A percentile compares a stretch with the other conserved stretches of the same genome.
Conservation (phyloP, 805 yeast genomes). For the Grigorovia yakushimaensis region DNA sequence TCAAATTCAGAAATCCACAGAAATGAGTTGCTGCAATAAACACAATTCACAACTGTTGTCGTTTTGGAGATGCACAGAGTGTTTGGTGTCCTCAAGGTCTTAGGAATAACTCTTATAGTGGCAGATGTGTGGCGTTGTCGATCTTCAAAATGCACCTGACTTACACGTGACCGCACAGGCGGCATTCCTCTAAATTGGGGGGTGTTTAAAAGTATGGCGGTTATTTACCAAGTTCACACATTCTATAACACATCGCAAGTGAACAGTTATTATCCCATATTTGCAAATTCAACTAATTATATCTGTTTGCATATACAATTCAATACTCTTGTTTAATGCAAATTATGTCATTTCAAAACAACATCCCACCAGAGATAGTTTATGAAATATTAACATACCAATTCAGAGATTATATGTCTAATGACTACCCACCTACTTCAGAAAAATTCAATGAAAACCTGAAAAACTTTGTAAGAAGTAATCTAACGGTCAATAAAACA, state of each 20-base stretch:
- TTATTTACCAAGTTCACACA: not conserved
- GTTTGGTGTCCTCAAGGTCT: too few relatives aligned
- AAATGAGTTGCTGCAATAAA: too few relatives aligned
- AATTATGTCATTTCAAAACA: not conserved
- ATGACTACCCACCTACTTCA: slow-evolving; percentile 42
- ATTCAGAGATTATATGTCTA: slow-evolving; percentile 40
- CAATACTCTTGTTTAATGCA: too few relatives aligned
- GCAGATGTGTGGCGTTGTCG: too few relatives aligned
- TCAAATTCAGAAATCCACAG: too few relatives aligned
- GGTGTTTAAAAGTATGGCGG: not conserved
- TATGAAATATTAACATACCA: slow-evolving; percentile 46
- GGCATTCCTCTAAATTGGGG: not conserved
- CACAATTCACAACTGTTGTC: too few relatives aligned
- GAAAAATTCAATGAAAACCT: slow-evolving; percentile 35
- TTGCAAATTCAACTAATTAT: too few relatives aligned
- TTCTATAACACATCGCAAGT: too few relatives aligned
- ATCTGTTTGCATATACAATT: too few relatives aligned
- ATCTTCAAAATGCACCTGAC: not conserved
- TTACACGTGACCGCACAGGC: not conserved
- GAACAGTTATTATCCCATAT: too few relatives aligned
- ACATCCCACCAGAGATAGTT: slow-evolving; percentile 46
- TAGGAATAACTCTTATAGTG: too few relatives aligned
- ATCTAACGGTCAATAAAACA: slow-evolving; percentile 46
- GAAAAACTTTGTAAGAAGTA: slow-evolving; percentile 41
- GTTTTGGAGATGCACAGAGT: too few relatives aligned